phyloP scores from a whole-genome alignment of 495 filamentous ascomycete species.

The Aspergillus carlsbadensis region DNA sequence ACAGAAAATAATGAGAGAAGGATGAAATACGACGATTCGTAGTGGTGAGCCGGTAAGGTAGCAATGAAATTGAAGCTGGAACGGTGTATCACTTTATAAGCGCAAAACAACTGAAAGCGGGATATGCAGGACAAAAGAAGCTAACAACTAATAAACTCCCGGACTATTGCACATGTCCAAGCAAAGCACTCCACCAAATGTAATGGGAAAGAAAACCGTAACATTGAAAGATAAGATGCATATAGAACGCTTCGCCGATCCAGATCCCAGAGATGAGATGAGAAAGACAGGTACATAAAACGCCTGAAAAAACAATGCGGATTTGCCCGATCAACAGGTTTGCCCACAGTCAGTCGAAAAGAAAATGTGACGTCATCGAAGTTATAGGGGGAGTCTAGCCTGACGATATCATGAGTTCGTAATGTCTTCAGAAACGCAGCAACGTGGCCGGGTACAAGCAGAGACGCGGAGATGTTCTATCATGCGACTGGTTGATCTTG shows the following conservation, averaged over 20 bases:
- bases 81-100: background rate
- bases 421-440: constrained; percentile 3
- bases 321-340: constrained; percentile 8
- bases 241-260: constrained; percentile 19
- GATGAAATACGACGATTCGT: too few relatives aligned
- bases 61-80: too few relatives aligned
- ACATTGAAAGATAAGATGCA: constrained; percentile 8
- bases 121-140: background rate
- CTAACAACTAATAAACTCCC: background rate
- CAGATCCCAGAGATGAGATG: constrained; percentile 14
- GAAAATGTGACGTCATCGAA: constrained; percentile 6
- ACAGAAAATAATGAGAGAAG: too few relatives aligned
- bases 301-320: constrained; percentile 12
- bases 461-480: background rate
- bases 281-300: constrained; percentile 10
- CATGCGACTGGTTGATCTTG: constrained; percentile 29
- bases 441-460: constrained; percentile 15
- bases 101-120: background rate
- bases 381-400: background rate
- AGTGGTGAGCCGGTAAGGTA: too few relatives aligned
- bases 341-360: background rate
- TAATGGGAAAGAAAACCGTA: constrained; percentile 3
- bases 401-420: background rate
- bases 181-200: constrained; percentile 10
- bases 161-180: constrained; percentile 11